Conservation (phyloP, 805 yeast genomes). For the Schwanniomyces occidentalis region DNA sequence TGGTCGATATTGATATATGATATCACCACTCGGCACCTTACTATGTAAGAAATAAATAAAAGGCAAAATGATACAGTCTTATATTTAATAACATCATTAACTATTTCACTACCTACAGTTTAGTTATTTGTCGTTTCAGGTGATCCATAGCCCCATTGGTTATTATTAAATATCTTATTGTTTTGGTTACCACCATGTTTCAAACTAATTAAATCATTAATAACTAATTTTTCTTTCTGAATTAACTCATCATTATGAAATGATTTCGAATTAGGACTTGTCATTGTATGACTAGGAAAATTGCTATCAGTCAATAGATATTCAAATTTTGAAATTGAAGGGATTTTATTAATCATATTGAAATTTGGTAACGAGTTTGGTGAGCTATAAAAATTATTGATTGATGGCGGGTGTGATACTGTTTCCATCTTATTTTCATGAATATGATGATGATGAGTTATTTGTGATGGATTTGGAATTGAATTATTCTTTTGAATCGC, state of each 20-base stretch:
- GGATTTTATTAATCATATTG: conserved; percentile 9
- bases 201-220: conserved; percentile 28
- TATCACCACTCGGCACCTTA: too few species aligned
- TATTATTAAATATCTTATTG: conserved; percentile 1
- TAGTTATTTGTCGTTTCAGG: too few species aligned
- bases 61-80: too few species aligned
- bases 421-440: background rate
- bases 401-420: conserved; percentile 1
- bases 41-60: too few species aligned
- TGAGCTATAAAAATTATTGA: conserved; percentile 2
- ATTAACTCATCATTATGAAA: conserved; percentile 15
- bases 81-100: too few species aligned
- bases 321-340: conserved; percentile 21
- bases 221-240: conserved; percentile 31
- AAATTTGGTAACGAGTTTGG: conserved; percentile 1
- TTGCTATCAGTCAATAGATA: conserved; percentile 20
- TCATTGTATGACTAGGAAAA: conserved; percentile 17
- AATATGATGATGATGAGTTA: conserved; percentile 9
- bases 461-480: conserved; percentile 4
- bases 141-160: conserved; percentile 1
- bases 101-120: too few species aligned
- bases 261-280: conserved; percentile 6
- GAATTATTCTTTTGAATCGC: background rate
- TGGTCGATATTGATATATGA: too few species aligned
- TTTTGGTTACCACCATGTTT: conserved; percentile 14